Evolutionary conservation across 2,329 filamentous ascomycete genomes (phyloP).

Genomic region (Phaeosphaeriaceae sp.): DNA sequence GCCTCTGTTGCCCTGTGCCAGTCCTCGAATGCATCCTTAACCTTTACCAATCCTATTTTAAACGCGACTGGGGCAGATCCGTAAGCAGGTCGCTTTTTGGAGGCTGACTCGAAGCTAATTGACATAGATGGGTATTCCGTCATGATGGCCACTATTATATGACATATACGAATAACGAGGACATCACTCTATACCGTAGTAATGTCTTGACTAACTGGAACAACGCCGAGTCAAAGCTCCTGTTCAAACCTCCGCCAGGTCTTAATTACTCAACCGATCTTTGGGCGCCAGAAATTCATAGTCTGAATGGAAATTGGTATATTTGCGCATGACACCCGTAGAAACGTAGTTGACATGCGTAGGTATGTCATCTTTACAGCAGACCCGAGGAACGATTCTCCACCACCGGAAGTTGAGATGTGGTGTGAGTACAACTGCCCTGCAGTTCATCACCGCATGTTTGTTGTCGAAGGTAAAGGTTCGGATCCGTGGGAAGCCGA

Average conservation of each 20-base stretch:
- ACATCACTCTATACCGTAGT: constrained; percentile 54
- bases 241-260: constrained; percentile 52
- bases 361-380: constrained; percentile 62
- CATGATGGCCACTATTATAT: constrained; percentile 54
- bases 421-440: constrained; percentile 58
- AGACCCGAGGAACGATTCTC: constrained; percentile 55
- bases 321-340: no score
- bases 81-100: constrained; percentile 23
- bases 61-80: constrained; percentile 53
- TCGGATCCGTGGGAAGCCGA: constrained; percentile 55
- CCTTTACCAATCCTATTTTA: constrained; percentile 56
- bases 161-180: constrained; percentile 53
- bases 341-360: no score
- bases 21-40: constrained; percentile 27
- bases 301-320: constrained; percentile 51
- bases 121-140: constrained; percentile 51
- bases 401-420: constrained; percentile 57
- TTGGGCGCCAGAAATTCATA: constrained; percentile 61
- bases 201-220: constrained; percentile 53
- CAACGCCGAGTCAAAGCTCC: constrained; percentile 51
- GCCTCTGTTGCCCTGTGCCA: constrained; percentile 26
- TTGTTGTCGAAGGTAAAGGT: constrained; percentile 53
- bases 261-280: constrained; percentile 56
- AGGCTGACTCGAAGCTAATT: background rate
- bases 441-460: constrained; percentile 61